A percentile compares a stretch with the other conserved stretches of the same genome.
Evolutionary conservation across 768 basidiomycete genomes (phyloP).

Genomic region (Suillus lakei): DNA sequence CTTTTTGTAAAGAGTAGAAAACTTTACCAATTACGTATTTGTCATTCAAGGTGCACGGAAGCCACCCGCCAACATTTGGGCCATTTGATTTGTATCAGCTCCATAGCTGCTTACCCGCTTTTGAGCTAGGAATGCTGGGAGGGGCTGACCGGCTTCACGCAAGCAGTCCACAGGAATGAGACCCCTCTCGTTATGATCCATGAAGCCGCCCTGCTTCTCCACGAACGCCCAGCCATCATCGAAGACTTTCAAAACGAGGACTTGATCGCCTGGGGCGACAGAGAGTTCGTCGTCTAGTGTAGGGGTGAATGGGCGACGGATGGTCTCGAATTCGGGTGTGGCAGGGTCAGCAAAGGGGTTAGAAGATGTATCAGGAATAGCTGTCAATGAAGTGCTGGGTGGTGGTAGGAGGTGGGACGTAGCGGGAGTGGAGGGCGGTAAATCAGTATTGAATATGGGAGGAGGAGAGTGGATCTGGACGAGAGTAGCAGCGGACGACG

Average conservation of each 20-base stretch:
- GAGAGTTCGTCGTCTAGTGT: constrained; percentile 63
- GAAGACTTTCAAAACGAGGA: constrained; percentile 58
- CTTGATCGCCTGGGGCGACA: constrained; percentile 53
- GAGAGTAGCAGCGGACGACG: constrained; percentile 24
- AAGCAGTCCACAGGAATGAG: constrained; percentile 77
- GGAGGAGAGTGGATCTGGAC: constrained; percentile 22
- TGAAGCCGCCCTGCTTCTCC: constrained; percentile 42
- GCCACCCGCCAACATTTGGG: neutral
- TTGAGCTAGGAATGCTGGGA: constrained; percentile 53
- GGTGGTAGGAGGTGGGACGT: constrained; percentile 17
- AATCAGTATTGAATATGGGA: constrained; percentile 19
- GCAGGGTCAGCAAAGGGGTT: constrained; percentile 43
- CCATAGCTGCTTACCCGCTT: constrained; percentile 51
- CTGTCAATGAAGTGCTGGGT: neutral
- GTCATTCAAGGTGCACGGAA: neutral
- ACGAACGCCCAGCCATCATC: constrained; percentile 77
- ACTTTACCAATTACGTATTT: neutral
- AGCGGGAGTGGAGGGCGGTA: constrained; percentile 19
- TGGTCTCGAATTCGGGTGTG: constrained; percentile 45
- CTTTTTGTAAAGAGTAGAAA: neutral
- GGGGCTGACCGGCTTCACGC: constrained; percentile 48
- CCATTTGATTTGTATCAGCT: constrained; percentile 7
- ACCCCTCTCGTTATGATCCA: constrained; percentile 38
- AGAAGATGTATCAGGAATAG: constrained; percentile 4
- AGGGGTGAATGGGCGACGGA: constrained; percentile 60